Percentiles rank a stretch among this genome's conserved stretches.
Conservation (phyloP, 352 stramenopile species). For the Pythium pyrilobum region DNA sequence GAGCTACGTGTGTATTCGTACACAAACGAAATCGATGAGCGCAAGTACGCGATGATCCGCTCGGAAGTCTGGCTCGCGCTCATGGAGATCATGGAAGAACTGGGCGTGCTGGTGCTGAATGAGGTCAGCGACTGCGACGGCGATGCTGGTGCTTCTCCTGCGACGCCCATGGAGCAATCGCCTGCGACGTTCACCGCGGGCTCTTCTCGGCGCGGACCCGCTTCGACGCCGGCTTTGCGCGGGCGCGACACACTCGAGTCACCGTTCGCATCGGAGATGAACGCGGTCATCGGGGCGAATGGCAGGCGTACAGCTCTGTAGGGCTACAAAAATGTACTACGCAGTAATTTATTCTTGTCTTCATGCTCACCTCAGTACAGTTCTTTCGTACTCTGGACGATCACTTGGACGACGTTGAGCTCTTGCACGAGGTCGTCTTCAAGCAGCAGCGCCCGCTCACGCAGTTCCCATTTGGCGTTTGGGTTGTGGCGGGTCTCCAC, state of each 20-base stretch:
- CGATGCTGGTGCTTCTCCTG: too few relatives aligned
- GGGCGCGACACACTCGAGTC: constrained; percentile 21
- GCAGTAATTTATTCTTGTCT: constrained; percentile 3
- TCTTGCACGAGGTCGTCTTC: constrained; percentile 64
- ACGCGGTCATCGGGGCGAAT: constrained; percentile 40
- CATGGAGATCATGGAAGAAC: constrained; percentile 87
- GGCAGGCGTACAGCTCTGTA: constrained; percentile 14
- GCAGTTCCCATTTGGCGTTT: constrained; percentile 30
- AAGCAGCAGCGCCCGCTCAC: constrained; percentile 46
- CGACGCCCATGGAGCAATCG: not conserved
- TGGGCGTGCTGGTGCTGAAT: constrained; percentile 56
- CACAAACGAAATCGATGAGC: constrained; percentile 78
- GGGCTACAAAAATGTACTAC: too few relatives aligned
- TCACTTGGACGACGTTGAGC: constrained; percentile 32
- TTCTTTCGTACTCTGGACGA: constrained; percentile 24
- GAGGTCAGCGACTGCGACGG: constrained; percentile 9
- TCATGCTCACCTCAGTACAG: not conserved
- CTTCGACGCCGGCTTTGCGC: too few relatives aligned
- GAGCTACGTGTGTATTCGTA: constrained; percentile 84
- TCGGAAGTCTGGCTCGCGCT: constrained; percentile 86
- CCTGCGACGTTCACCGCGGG: constrained; percentile 14
- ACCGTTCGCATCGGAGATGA: constrained; percentile 59
- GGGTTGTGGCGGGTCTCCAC: constrained; percentile 34
- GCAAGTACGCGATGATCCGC: constrained; percentile 87
- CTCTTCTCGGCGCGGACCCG: too few relatives aligned